phyloP scores from a whole-genome alignment of 1,139 yeast species.

The Suhomyces panamericanus region DNA sequence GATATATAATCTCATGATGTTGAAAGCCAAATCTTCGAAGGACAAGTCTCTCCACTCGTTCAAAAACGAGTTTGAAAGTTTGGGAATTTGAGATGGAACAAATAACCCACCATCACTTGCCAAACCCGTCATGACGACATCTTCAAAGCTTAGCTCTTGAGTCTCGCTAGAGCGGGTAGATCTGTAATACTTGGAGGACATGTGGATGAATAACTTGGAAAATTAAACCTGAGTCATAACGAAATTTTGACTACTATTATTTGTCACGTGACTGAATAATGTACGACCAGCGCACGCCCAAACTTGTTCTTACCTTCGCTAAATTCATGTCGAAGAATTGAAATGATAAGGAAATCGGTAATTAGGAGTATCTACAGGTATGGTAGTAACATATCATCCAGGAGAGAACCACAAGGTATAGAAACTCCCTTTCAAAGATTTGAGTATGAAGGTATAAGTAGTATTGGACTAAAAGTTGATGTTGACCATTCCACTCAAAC shows the following conservation, averaged over 20 bases:
- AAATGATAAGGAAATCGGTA: slow-evolving; percentile 13
- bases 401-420: neutral
- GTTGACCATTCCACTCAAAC: slow-evolving; percentile 3
- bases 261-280: neutral
- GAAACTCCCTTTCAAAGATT: slow-evolving; percentile 4
- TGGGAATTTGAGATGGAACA: slow-evolving; percentile 81
- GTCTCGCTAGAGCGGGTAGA: slow-evolving; percentile 74
- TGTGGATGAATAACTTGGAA: slow-evolving; percentile 1
- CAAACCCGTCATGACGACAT: slow-evolving; percentile 88
- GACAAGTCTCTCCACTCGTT: slow-evolving; percentile 69
- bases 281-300: neutral
- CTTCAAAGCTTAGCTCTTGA: slow-evolving; percentile 75
- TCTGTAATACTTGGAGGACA: slow-evolving; percentile 63
- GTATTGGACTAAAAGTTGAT: slow-evolving; percentile 1
- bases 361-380: slow-evolving; percentile 9
- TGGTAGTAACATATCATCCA: slow-evolving; percentile 4
- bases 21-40: slow-evolving; percentile 84
- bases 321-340: no score
- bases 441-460: slow-evolving; percentile 8
- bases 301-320: no score
- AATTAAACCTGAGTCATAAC: slow-evolving; percentile 7
- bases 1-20: slow-evolving; percentile 80
- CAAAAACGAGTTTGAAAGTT: slow-evolving; percentile 59
- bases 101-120: slow-evolving; percentile 97
- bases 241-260: slow-evolving; percentile 3